Evolutionary conservation across 2,329 filamentous ascomycete genomes (phyloP).

Genomic region (Diaporthe nobilis): DNA sequence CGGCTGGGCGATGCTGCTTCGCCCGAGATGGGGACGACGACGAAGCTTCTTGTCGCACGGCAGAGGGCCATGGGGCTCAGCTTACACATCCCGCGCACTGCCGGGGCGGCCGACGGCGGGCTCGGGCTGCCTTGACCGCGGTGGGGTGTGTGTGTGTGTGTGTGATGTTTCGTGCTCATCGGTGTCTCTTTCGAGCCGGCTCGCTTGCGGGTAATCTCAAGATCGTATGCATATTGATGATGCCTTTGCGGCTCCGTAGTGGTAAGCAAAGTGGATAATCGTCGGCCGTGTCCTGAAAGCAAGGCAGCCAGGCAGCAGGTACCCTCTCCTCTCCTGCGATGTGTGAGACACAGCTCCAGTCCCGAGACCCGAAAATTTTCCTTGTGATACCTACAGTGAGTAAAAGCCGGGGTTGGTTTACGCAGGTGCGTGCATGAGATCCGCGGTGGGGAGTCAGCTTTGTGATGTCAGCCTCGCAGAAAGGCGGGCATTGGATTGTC

Average conservation of each 20-base stretch:
- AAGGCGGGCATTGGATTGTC: constrained; percentile 32
- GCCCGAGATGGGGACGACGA: neutral
- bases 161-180: neutral
- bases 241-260: too few species aligned
- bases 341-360: neutral
- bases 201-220: neutral
- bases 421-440: neutral
- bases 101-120: constrained; percentile 8
- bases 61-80: neutral
- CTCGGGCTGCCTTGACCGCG: neutral
- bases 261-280: neutral
- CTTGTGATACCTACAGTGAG: neutral
- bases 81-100: neutral
- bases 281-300: neutral
- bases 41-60: neutral
- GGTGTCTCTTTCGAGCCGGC: neutral
- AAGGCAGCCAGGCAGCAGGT: neutral
- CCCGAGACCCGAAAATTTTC: neutral
- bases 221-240: too few species aligned
- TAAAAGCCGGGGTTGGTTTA: neutral
- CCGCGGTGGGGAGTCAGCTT: constrained; percentile 12
- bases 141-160: neutral
- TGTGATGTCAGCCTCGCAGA: constrained; percentile 33
- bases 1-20: neutral
- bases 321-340: neutral